Conservation (phyloP, 1,284 basidiomycete genomes). For the Heliocybe sulcata region DNA sequence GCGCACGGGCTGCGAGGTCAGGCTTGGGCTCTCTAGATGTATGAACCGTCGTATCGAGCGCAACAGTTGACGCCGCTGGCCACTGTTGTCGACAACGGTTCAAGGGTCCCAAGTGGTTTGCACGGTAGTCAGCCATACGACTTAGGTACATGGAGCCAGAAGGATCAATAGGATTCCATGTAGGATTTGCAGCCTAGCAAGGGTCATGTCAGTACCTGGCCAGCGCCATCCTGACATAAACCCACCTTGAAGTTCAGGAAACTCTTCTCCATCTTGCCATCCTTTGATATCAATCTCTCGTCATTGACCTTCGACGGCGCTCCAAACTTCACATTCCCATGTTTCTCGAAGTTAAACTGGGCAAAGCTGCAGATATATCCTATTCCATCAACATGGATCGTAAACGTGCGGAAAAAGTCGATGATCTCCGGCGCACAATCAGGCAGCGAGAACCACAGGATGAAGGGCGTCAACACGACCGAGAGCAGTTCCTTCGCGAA, state of each 20-base stretch:
- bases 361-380: conserved; percentile 98
- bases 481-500: conserved; percentile 87
- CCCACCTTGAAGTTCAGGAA: conserved; percentile 89
- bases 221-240: background rate
- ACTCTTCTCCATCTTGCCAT: conserved; percentile 98
- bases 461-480: conserved; percentile 90
- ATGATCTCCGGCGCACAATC: conserved; percentile 83
- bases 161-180: conserved; percentile 88
- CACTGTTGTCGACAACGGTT: conserved; percentile 23
- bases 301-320: conserved; percentile 64
- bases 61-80: conserved; percentile 1
- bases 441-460: conserved; percentile 90
- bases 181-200: conserved; percentile 80
- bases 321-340: conserved; percentile 83
- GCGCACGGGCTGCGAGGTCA: conserved; percentile 45
- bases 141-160: conserved; percentile 81
- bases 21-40: conserved; percentile 11
- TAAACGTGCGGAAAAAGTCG: conserved; percentile 96
- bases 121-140: conserved; percentile 60
- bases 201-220: background rate
- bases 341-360: conserved; percentile 93
- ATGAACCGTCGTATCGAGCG: conserved; percentile 1
- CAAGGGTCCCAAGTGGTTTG: conserved; percentile 9
- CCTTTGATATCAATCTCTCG: conserved; percentile 73
- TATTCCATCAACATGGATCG: conserved; percentile 91